phyloP scores from a whole-genome alignment of 352 stramenopile species.

The Pythium volutum region DNA sequence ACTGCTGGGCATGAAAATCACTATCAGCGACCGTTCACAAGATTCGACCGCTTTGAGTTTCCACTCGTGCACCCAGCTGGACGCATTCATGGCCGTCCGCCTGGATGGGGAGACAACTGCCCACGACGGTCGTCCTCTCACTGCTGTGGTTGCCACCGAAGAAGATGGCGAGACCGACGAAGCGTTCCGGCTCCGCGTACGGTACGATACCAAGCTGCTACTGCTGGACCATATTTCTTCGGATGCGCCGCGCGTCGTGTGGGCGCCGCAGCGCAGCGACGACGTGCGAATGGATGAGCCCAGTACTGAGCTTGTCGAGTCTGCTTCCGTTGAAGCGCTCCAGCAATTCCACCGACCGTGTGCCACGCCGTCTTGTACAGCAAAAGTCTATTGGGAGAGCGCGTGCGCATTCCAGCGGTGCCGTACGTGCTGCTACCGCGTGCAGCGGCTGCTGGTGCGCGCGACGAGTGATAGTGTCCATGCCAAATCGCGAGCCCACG shows the following conservation, averaged over 20 bases:
- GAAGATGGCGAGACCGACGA: slow-evolving; percentile 28
- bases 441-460: slow-evolving; percentile 43
- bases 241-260: slow-evolving; percentile 43
- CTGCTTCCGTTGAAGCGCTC: neutral
- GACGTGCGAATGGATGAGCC: slow-evolving; percentile 3
- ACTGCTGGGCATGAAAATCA: neutral
- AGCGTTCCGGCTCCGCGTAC: slow-evolving; percentile 59
- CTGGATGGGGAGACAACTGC: neutral
- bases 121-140: neutral
- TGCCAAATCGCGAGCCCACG: slow-evolving; percentile 11
- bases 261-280: slow-evolving; percentile 45
- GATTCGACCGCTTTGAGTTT: neutral
- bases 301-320: neutral
- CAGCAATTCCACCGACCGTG: slow-evolving; percentile 26
- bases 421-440: slow-evolving; percentile 64
- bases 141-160: neutral
- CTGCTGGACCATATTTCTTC: slow-evolving; percentile 43
- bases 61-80: slow-evolving; percentile 1
- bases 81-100: neutral
- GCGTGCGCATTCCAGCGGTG: slow-evolving; percentile 48
- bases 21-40: neutral
- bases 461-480: slow-evolving; percentile 16
- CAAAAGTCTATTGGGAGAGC: slow-evolving; percentile 36
- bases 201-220: slow-evolving; percentile 53
- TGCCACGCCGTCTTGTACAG: slow-evolving; percentile 34